A percentile compares a stretch with the other conserved stretches of the same genome.
Conservation (phyloP, 768 basidiomycete species). For the Phylloporus arenicola region DNA sequence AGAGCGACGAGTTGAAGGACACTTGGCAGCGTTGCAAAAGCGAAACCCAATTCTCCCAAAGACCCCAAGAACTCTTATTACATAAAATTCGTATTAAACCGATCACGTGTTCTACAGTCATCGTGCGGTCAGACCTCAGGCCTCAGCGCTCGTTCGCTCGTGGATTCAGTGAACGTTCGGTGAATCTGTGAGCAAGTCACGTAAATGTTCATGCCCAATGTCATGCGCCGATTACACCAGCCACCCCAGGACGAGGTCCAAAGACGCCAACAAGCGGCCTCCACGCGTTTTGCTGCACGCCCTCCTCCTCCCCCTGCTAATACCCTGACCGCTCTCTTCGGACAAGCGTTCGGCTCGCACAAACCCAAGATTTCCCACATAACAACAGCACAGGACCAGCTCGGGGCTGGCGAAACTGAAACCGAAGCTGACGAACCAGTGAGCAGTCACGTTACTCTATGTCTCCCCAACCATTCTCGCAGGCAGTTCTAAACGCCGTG, state of each 20-base stretch:
- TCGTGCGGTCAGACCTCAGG: background rate
- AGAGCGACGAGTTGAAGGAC: constrained; percentile 30
- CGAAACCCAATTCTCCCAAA: constrained; percentile 32
- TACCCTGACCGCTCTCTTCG: constrained; percentile 22
- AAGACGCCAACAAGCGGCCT: background rate
- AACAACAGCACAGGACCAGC: constrained; percentile 54
- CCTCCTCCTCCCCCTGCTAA: background rate
- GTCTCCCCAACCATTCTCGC: background rate
- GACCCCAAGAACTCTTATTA: constrained; percentile 24
- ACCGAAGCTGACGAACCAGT: constrained; percentile 76
- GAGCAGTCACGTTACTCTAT: constrained; percentile 24
- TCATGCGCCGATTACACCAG: background rate
- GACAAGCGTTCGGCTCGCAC: constrained; percentile 26
- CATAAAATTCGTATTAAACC: constrained; percentile 11
- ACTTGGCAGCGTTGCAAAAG: constrained; percentile 31
- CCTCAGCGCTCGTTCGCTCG: background rate
- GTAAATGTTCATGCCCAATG: background rate
- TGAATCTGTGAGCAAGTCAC: background rate
- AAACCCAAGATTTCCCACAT: constrained; percentile 43
- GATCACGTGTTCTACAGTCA: background rate
- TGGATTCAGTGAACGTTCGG: background rate
- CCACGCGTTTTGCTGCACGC: background rate
- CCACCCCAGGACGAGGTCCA: background rate
- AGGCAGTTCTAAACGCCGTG: constrained; percentile 4
- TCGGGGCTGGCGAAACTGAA: constrained; percentile 72